Conservation (phyloP, 495 filamentous ascomycete genomes). For the Aspergillus haitiensis region DNA sequence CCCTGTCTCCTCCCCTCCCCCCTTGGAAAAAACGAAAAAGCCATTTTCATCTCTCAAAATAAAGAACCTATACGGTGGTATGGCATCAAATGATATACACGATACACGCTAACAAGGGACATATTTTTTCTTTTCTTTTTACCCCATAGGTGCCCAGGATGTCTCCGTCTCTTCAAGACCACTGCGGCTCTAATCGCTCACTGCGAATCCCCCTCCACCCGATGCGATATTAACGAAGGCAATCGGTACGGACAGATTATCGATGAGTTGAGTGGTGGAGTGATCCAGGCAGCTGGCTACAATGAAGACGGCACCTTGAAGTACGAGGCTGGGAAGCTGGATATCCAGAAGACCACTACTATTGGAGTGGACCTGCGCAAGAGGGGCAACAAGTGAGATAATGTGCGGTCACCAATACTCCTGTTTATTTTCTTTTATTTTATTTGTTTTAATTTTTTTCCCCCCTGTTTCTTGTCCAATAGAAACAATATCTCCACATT, state of each 20-base stretch:
- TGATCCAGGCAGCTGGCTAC: constrained; percentile 35
- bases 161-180: constrained; percentile 45
- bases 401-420: background rate
- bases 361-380: constrained; percentile 6
- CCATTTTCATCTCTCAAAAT: too few species aligned
- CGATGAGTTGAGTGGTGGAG: constrained; percentile 50
- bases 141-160: constrained; percentile 47
- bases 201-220: constrained; percentile 43
- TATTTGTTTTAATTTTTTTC: too few species aligned
- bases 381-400: background rate
- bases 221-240: constrained; percentile 44
- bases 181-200: constrained; percentile 48
- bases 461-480: too few species aligned
- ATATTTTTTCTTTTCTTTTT: too few species aligned
- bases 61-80: background rate
- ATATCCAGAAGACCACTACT: constrained; percentile 3
- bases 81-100: background rate
- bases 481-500: too few species aligned
- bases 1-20: too few species aligned
- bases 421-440: too few species aligned
- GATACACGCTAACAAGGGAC: background rate
- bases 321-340: constrained; percentile 26
- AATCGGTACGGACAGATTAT: constrained; percentile 41
- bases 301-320: constrained; percentile 30
- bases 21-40: too few species aligned